These are phyloP conservation scores for Cystobasidium ongulense DNA, from an alignment of 768 basidiomycete species.

Conservation along the genomic window DNA sequence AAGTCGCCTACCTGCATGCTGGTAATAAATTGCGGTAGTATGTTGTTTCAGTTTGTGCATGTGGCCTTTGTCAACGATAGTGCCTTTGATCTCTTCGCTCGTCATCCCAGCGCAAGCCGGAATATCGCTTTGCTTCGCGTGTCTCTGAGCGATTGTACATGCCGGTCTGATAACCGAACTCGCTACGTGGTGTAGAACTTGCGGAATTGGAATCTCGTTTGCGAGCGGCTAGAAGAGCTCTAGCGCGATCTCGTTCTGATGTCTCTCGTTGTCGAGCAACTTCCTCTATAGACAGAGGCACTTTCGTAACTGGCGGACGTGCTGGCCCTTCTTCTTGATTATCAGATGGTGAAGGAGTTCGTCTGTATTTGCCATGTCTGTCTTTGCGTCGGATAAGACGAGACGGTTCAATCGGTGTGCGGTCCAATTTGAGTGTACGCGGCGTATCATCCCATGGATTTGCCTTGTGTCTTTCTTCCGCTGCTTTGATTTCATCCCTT, in stretches of 20 bases:
- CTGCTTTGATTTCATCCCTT: constrained; percentile 28
- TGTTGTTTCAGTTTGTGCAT: too few species aligned
- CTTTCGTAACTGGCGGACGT: not conserved
- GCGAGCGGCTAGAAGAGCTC: constrained; percentile 6
- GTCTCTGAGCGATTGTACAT: constrained; percentile 25
- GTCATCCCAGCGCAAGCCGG: not conserved
- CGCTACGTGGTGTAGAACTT: not conserved
- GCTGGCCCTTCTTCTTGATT: not conserved
- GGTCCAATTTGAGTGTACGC: not conserved
- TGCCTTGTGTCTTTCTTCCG: constrained; percentile 17
- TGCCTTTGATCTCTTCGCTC: not conserved
- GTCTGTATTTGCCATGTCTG: not conserved
- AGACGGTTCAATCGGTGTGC: constrained; percentile 10
- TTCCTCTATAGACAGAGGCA: not conserved
- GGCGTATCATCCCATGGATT: constrained; percentile 31
- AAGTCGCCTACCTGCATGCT: too few species aligned
- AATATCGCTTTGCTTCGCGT: constrained; percentile 17
- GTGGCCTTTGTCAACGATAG: not conserved
- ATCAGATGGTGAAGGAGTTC: not conserved
- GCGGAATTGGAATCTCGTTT: not conserved
- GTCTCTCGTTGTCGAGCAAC: not conserved
- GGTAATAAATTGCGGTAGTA: too few species aligned
- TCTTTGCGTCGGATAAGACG: not conserved
- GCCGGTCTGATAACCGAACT: constrained; percentile 30
- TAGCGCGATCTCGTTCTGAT: constrained; percentile 23